phyloP scores from a whole-genome alignment of 1,139 yeast species.

The Oligophagozyma castellii region DNA sequence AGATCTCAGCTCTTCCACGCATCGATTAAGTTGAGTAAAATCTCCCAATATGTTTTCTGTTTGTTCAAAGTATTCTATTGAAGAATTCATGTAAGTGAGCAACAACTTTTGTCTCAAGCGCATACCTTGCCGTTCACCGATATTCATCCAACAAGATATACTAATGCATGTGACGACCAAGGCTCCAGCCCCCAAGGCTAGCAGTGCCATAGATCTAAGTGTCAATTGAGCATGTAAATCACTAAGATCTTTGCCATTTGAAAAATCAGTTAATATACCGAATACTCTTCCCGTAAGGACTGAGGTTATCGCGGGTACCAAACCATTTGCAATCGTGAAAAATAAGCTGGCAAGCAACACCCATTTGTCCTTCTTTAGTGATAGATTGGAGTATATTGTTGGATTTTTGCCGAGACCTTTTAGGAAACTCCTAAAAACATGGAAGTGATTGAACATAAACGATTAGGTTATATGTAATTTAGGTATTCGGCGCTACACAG shows the following conservation, averaged over 20 bases:
- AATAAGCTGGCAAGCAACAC: constrained; percentile 15
- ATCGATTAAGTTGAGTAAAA: constrained; percentile 51
- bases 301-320: constrained; percentile 49
- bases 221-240: constrained; percentile 34
- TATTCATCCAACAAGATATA: constrained; percentile 46
- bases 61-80: constrained; percentile 46
- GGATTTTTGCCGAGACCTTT: constrained; percentile 3
- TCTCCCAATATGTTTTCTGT: constrained; percentile 45
- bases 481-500: too few relatives aligned
- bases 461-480: not conserved
- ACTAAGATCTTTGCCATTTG: not conserved
- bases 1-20: constrained; percentile 62
- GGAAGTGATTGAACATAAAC: not conserved
- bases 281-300: constrained; percentile 57
- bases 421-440: not conserved
- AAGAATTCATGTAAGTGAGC: constrained; percentile 24
- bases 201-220: constrained; percentile 38
- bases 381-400: constrained; percentile 13
- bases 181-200: constrained; percentile 43
- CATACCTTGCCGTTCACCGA: constrained; percentile 60
- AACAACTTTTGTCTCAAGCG: constrained; percentile 39
- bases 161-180: constrained; percentile 42
- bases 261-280: constrained; percentile 31
- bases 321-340: constrained; percentile 31
- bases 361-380: constrained; percentile 14